Evolutionary conservation across 495 filamentous ascomycete genomes (phyloP).

Genomic region (Podospora appendiculata): DNA sequence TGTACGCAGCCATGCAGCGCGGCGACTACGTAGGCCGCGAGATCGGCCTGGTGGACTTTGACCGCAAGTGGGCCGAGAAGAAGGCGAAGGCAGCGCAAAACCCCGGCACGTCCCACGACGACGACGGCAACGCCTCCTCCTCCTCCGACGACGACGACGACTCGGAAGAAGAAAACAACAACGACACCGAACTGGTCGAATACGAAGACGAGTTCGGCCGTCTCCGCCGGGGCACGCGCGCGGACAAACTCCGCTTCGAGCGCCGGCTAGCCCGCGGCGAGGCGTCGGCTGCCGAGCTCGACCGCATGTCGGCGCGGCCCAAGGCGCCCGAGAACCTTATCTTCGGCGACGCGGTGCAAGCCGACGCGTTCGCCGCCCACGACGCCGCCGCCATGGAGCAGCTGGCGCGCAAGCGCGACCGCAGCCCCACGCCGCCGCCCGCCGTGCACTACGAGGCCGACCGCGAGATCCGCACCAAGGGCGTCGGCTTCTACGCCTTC

Average conservation of each 20-base stretch:
- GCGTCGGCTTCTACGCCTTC: conserved; percentile 86
- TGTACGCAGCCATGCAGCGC: conserved; percentile 79
- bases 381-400: conserved; percentile 57
- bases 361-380: conserved; percentile 68
- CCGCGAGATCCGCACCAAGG: conserved; percentile 75
- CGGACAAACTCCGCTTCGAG: conserved; percentile 51
- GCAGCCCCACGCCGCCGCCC: conserved; percentile 66
- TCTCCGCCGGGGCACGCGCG: conserved; percentile 54
- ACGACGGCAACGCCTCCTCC: conserved; percentile 24
- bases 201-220: conserved; percentile 90
- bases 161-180: conserved; percentile 26
- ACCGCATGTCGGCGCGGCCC: conserved; percentile 45
- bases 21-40: conserved; percentile 53
- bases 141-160: conserved; percentile 36
- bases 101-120: conserved; percentile 31
- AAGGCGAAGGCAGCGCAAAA: conserved; percentile 13
- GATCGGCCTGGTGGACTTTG: conserved; percentile 78
- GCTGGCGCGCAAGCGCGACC: conserved; percentile 66
- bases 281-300: conserved; percentile 39
- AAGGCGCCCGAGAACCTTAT: conserved; percentile 64
- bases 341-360: conserved; percentile 73
- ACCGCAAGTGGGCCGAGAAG: conserved; percentile 81
- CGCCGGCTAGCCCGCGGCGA: conserved; percentile 32
- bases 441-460: conserved; percentile 77
- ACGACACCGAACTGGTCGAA: conserved; percentile 58